Base-by-base conservation (phyloP, 306 rosid species). In the Glycine tomentella region DNA sequence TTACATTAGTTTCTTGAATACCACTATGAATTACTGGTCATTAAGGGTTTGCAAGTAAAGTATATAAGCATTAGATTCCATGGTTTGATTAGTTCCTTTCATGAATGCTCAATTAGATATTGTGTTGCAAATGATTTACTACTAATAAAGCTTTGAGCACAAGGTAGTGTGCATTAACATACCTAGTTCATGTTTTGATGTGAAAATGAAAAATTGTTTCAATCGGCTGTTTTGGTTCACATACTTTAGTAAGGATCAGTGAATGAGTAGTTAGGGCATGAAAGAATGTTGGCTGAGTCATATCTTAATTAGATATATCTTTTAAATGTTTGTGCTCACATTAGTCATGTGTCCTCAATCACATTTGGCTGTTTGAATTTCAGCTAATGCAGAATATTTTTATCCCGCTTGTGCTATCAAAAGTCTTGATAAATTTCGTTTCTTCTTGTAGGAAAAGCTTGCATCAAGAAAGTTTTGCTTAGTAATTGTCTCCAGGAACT, bases 401-500 rank as follows among this genome's bases (percentile, higher is more conserved):
- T 80, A 76, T 46, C 31, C 52, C 46, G 11, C 50, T 63, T 34
- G 50, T 68, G 62, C 65, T 59, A 25, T 70, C 55, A 2, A 38
- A 25, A 65, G 36, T 38, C 16, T 12, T 63, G 51, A 74, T 87
- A 38, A 63, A 36, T 36, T 9, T 69, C 63, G 74, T 25, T 81
- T 57, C 36, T 61, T 13, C 31, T 53, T 55, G 6, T 87, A 96
- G 99, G 94, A 78, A 96, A 93, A 87, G 98, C 98, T 16, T 96
- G 99, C 89, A 96, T 96, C 86, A 96, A 96, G 92, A 96, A 96
- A 81, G 98, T 96, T 76, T 78, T 96, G 85, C 92, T 96, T 56
- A 96, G 99, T 81, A 96, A 93, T 83, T 96, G 99, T 82, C 94
- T 96, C 78, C 99, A 96, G 91, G 98, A 96, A 88, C 81, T 96